Evolutionary conservation across 345 rosid species (phyloP), one percentile per base, ranked within the genome.

Genomic region (Anastatica hierochuntica): DNA sequence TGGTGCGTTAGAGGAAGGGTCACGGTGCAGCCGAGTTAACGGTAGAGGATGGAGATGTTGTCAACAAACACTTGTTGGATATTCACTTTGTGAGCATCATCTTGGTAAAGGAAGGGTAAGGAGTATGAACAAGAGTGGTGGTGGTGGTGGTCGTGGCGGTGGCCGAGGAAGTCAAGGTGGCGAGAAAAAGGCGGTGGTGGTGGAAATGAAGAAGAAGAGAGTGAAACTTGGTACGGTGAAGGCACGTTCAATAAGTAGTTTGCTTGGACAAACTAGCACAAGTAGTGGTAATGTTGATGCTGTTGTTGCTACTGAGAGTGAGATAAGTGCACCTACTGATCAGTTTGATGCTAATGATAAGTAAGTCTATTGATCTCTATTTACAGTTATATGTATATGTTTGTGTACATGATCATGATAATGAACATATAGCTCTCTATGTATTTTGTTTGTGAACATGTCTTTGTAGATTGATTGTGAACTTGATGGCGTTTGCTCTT

Each of bases 21-120:
- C 98, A 21, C 43, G 96, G 64, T 92, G 96, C 76, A 92, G 95
- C 66, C 84, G 98, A 1, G 95, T 85, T 11, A 92, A 92, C 21
- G 98, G 98, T 23, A 73, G 95, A 66, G 98, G 98, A 42, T 88
- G 98, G 98, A 76, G 98, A 59, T 92, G 98, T 39, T 78, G 88
- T 49, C 96, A 88, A 29, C 96, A 76, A 69, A 92, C 98, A 4
- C 86, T 92, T 23, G 84, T 79, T 19, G 96, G 96, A 3, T 92
- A 92, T 64, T 88, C 96, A 0, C 87, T 92, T 17, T 92, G 98
- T 44, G 98, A 84, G 75, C 96, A 92, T 71, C 98, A 92, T 60
- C 60, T 92, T 29, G 98, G 98, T 2, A 92, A 92, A 70, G 98
- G 97, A 40, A 77, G 98, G 63, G 79, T 92, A 0, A 70, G 96